phyloP scores from a whole-genome alignment of 441 rosid genomes.

The Brassica balearica region DNA sequence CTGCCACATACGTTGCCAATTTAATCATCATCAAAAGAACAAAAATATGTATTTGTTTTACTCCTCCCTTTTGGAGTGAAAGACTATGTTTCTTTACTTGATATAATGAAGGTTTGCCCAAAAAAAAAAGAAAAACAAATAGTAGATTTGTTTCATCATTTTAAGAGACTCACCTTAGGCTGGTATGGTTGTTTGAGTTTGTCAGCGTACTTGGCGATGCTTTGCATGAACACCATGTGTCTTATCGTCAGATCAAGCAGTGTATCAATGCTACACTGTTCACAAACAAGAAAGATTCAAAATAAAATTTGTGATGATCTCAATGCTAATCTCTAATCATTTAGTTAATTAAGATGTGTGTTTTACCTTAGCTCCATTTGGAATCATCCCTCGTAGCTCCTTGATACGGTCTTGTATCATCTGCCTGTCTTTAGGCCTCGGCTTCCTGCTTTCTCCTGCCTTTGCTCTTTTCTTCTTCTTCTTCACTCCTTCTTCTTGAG shows the following conservation, averaged over 20 bases:
- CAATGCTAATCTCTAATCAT: slow-evolving; percentile 29
- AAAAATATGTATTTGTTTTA: background rate
- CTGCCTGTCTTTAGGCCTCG: slow-evolving; percentile 98
- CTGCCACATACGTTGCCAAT: slow-evolving; percentile 40
- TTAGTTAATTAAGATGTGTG: background rate
- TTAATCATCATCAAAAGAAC: background rate
- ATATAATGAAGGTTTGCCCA: too few relatives aligned
- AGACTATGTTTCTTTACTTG: too few relatives aligned
- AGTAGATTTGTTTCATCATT: slow-evolving; percentile 41
- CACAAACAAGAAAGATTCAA: slow-evolving; percentile 5
- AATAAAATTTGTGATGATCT: background rate
- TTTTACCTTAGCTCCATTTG: slow-evolving; percentile 81
- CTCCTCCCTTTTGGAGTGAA: too few relatives aligned
- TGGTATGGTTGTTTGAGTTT: slow-evolving; percentile 68
- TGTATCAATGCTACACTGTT: slow-evolving; percentile 88
- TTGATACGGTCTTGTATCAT: slow-evolving; percentile 91
- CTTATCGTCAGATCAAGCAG: slow-evolving; percentile 83
- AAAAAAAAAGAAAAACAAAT: background rate
- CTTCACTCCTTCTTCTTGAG: slow-evolving; percentile 63
- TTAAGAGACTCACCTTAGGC: slow-evolving; percentile 81
- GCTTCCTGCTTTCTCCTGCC: slow-evolving; percentile 81
- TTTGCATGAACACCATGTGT: slow-evolving; percentile 92
- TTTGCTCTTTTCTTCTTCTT: slow-evolving; percentile 75
- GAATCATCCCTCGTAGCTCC: slow-evolving; percentile 87
- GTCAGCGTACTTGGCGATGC: slow-evolving; percentile 74